Conservation (phyloP, 495 filamentous ascomycete genomes). For the Penicillium ochrochloron region DNA sequence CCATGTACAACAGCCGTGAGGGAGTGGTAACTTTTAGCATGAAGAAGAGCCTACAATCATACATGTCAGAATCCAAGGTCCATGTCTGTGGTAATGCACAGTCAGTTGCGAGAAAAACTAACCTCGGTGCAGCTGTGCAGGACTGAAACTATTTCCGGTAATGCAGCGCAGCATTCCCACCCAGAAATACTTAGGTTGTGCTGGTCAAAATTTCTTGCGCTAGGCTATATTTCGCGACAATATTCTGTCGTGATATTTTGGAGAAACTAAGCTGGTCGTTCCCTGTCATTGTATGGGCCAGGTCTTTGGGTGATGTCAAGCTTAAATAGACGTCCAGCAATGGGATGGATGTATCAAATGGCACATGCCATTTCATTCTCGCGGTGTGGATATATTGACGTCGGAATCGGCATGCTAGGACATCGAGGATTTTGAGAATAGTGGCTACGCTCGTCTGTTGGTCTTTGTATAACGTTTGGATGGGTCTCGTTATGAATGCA, state of each 20-base stretch:
- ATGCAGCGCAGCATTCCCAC: conserved; percentile 49
- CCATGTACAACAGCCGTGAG: conserved; percentile 43
- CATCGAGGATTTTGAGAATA: conserved; percentile 43
- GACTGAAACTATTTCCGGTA: conserved; percentile 39
- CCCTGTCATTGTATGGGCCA: conserved; percentile 37
- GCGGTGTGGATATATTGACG: conserved; percentile 41
- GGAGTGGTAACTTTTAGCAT: conserved; percentile 41
- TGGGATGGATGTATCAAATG: conserved; percentile 37
- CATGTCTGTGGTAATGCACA: not conserved
- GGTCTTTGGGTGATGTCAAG: conserved; percentile 36
- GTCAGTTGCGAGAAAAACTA: conserved; percentile 3
- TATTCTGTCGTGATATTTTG: conserved; percentile 26
- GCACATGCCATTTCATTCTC: conserved; percentile 40
- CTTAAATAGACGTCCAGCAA: conserved; percentile 41
- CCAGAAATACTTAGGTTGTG: conserved; percentile 38
- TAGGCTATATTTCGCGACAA: conserved; percentile 29
- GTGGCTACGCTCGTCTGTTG: conserved; percentile 35
- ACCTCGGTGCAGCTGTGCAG: conserved; percentile 46
- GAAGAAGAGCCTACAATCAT: conserved; percentile 32
- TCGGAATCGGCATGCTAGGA: conserved; percentile 42
- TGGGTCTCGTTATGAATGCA: conserved; percentile 45
- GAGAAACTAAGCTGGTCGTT: conserved; percentile 38
- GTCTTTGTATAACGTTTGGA: conserved; percentile 42
- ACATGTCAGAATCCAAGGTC: conserved; percentile 12
- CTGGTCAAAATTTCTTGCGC: conserved; percentile 27